A percentile compares a stretch with the other conserved stretches of the same genome.
phyloP scores from a whole-genome alignment of 192 early-diverging fungal genomes.

The Rhizoclosmatium globosum region DNA sequence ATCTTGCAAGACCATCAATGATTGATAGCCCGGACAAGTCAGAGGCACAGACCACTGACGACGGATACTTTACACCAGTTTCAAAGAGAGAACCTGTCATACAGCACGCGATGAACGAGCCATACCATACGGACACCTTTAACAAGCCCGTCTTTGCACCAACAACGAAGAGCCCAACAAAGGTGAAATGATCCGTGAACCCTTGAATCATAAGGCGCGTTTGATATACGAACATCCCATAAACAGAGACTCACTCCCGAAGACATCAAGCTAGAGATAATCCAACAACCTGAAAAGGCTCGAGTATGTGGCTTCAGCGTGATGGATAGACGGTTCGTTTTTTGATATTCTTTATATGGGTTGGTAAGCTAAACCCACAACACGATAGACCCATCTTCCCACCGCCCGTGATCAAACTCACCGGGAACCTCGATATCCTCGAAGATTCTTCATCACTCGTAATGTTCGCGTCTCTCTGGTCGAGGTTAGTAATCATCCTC shows the following conservation, averaged over 20 bases:
- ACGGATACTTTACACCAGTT: too few species aligned
- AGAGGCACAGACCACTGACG: too few species aligned
- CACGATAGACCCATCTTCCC: neutral
- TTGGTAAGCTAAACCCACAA: neutral
- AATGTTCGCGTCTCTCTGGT: slow-evolving; percentile 37
- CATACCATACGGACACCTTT: too few species aligned
- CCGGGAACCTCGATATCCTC: neutral
- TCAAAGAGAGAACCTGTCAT: too few species aligned
- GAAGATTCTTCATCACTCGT: slow-evolving; percentile 15
- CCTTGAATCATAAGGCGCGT: too few species aligned
- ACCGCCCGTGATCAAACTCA: slow-evolving; percentile 7
- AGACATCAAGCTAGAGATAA: slow-evolving; percentile 36
- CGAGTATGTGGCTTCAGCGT: slow-evolving; percentile 25
- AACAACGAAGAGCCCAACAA: too few species aligned
- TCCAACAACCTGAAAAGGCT: slow-evolving; percentile 47
- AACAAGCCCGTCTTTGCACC: too few species aligned
- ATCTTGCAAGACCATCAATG: too few species aligned
- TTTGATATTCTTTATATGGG: neutral
- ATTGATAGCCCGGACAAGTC: too few species aligned
- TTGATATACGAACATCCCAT: too few species aligned
- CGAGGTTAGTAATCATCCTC: slow-evolving; percentile 17
- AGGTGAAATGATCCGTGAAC: too few species aligned
- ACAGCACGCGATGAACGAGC: too few species aligned
- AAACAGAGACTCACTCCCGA: neutral
- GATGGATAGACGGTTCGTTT: slow-evolving; percentile 25